Evolutionary conservation across 371 early-diverging fungal species (phyloP).

Genomic region (Choanephora cucurbitarum): DNA sequence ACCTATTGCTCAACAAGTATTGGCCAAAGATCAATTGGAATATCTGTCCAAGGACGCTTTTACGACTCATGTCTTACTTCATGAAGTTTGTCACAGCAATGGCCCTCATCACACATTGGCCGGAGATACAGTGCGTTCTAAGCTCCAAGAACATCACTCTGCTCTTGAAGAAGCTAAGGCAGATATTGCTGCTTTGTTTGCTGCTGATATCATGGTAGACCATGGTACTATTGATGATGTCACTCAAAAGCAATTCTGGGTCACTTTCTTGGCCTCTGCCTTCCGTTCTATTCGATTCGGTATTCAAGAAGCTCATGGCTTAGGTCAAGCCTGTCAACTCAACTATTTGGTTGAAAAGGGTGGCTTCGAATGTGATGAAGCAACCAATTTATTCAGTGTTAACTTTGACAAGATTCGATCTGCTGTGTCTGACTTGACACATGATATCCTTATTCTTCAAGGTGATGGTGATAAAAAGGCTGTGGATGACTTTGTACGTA

Average conservation of each 20-base stretch:
- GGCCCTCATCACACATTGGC: slow-evolving; percentile 72
- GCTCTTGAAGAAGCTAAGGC: slow-evolving; percentile 86
- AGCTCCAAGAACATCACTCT: slow-evolving; percentile 72
- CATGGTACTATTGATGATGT: slow-evolving; percentile 63
- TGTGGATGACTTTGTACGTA: slow-evolving; percentile 62
- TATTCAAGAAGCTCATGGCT: slow-evolving; percentile 77
- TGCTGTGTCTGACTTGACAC: slow-evolving; percentile 70
- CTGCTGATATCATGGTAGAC: slow-evolving; percentile 68
- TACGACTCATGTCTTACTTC: slow-evolving; percentile 77
- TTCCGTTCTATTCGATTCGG: slow-evolving; percentile 84
- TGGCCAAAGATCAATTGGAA: slow-evolving; percentile 56
- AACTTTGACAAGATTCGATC: slow-evolving; percentile 64
- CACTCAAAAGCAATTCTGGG: slow-evolving; percentile 68
- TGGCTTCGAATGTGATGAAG: slow-evolving; percentile 57
- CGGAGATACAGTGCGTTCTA: slow-evolving; percentile 68
- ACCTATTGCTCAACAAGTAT: slow-evolving; percentile 67
- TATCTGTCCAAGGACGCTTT: slow-evolving; percentile 73
- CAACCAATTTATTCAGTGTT: slow-evolving; percentile 58
- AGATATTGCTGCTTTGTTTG: slow-evolving; percentile 78
- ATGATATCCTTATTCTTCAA: slow-evolving; percentile 74
- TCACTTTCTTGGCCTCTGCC: slow-evolving; percentile 78
- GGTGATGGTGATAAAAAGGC: slow-evolving; percentile 75
- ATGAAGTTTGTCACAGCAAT: slow-evolving; percentile 80
- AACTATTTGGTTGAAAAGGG: slow-evolving; percentile 74
- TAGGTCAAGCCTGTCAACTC: slow-evolving; percentile 72